These are phyloP conservation scores for Neurospora sp. DNA, from an alignment of 495 filamentous ascomycete genomes.

Conservation along the genomic window DNA sequence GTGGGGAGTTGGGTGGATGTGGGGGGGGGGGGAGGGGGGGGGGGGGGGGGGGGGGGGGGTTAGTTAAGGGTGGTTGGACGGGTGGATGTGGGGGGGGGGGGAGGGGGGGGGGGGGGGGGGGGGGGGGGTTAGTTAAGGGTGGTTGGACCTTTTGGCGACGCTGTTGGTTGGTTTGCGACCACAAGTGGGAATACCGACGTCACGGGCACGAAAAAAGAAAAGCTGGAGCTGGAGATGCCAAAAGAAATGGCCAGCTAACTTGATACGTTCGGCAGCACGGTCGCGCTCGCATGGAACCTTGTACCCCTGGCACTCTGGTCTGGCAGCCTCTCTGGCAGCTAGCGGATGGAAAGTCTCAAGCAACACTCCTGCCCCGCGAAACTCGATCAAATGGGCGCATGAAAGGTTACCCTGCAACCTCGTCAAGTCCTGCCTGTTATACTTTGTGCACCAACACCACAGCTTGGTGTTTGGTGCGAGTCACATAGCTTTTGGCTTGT, in stretches of 20 bases:
- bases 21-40: neutral
- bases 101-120: neutral
- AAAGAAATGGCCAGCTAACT: neutral
- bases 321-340: neutral
- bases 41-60: neutral
- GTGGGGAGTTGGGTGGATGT: neutral
- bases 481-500: neutral
- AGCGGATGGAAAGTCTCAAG: neutral
- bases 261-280: neutral
- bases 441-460: neutral
- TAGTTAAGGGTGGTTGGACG: too few relatives aligned
- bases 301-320: neutral
- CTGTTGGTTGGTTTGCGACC: neutral
- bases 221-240: neutral
- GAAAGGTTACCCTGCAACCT: neutral
- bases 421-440: neutral
- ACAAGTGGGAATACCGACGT: neutral
- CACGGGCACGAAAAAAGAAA: neutral
- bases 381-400: neutral
- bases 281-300: neutral
- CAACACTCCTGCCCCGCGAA: neutral
- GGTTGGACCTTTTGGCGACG: neutral
- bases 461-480: neutral
- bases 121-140: neutral
- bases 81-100: neutral